Percentiles rank a stretch among this genome's conserved stretches.
Evolutionary conservation across 2,329 filamentous ascomycete species (phyloP).

Genomic region (Diaporthe sp.): DNA sequence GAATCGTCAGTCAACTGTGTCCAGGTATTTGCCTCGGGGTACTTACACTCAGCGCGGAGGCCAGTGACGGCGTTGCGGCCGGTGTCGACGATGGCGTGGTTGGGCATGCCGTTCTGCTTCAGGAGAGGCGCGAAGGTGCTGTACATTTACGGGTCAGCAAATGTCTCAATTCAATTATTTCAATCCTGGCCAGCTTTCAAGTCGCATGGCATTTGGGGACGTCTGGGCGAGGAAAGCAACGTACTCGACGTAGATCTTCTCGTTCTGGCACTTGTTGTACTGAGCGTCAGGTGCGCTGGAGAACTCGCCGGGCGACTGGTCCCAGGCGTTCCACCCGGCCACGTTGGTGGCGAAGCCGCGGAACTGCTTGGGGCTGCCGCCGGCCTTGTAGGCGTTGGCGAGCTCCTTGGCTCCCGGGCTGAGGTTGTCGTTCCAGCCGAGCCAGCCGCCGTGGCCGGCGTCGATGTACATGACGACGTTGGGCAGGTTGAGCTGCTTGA

Average conservation of each 20-base stretch:
- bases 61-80: conserved; percentile 58
- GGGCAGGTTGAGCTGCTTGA: conserved; percentile 66
- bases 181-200: no score
- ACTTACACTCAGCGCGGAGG: conserved; percentile 56
- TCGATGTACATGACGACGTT: conserved; percentile 73
- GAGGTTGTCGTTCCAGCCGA: conserved; percentile 70
- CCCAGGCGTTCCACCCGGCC: conserved; percentile 69
- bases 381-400: conserved; percentile 63
- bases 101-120: conserved; percentile 56
- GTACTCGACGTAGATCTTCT: conserved; percentile 58
- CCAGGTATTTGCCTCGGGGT: accelerated
- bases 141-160: not conserved
- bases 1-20: not conserved
- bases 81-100: conserved; percentile 60
- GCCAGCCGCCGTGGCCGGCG: conserved; percentile 71
- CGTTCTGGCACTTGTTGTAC: conserved; percentile 19
- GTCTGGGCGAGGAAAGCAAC: conserved; percentile 51
- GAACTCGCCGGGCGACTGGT: conserved; percentile 55
- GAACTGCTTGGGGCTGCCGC: conserved; percentile 64
- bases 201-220: not conserved
- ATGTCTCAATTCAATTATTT: accelerated
- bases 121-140: conserved; percentile 55
- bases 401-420: conserved; percentile 62
- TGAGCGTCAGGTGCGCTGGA: conserved; percentile 56
- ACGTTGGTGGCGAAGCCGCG: conserved; percentile 71